Percentiles rank a stretch among this genome's conserved stretches.
Evolutionary conservation across 306 rosid species (phyloP).

Genomic region (Myrica gale): DNA sequence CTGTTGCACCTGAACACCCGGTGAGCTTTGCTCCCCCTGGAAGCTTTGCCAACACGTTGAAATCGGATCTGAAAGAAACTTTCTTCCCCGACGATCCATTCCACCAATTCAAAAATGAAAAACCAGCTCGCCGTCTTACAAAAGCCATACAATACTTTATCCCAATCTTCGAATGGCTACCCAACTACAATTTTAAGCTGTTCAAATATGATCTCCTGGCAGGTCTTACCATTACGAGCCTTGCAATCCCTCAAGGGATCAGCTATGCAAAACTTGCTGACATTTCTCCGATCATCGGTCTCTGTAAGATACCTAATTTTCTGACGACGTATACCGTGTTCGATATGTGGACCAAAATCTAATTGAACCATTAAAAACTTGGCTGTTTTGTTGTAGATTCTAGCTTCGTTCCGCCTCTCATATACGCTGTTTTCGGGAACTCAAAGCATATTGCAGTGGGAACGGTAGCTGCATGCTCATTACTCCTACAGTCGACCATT

Average conservation of each 20-base stretch:
- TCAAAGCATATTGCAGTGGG: conserved; percentile 93
- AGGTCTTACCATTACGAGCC: conserved; percentile 77
- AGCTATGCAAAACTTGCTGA: conserved; percentile 75
- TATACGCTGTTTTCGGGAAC: conserved; percentile 72
- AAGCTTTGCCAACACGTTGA: conserved; percentile 31
- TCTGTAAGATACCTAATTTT: conserved; percentile 46
- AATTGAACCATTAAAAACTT: neutral
- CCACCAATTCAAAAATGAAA: conserved; percentile 37
- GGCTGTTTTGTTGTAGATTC: conserved; percentile 43
- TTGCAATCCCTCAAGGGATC: conserved; percentile 96
- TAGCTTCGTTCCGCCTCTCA: conserved; percentile 74
- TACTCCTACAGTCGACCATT: conserved; percentile 50
- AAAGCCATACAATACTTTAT: conserved; percentile 55
- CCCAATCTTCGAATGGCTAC: conserved; percentile 72
- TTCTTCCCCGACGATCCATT: conserved; percentile 77
- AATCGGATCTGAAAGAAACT: conserved; percentile 53
- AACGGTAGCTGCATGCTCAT: conserved; percentile 69
- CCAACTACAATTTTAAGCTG: conserved; percentile 37
- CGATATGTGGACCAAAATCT: neutral
- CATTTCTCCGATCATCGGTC: conserved; percentile 74
- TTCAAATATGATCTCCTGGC: conserved; percentile 62
- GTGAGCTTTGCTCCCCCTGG: conserved; percentile 53
- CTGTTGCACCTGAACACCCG: conserved; percentile 10
- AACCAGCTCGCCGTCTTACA: neutral
- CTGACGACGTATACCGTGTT: neutral